Conservation (phyloP, 2,329 filamentous ascomycete species). For the Botryotinia globosa region DNA sequence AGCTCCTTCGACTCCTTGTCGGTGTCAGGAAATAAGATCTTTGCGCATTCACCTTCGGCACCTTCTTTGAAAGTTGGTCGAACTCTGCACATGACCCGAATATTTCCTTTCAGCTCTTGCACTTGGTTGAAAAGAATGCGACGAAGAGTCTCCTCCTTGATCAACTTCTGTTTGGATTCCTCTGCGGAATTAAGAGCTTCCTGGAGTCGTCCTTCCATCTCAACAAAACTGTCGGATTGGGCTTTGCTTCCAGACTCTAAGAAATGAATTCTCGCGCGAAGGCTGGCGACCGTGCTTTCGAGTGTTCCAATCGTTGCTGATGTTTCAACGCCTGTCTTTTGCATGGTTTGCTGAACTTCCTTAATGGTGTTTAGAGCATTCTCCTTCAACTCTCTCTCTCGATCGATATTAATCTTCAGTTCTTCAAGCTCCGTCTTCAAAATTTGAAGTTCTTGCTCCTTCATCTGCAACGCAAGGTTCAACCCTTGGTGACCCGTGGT, state of each 20-base stretch:
- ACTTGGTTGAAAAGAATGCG: conserved; percentile 96
- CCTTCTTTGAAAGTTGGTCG: conserved; percentile 63
- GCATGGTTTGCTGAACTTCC: conserved; percentile 41
- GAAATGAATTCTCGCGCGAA: conserved; percentile 81
- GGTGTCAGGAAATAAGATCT: conserved; percentile 74
- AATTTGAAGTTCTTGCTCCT: conserved; percentile 54
- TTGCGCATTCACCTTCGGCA: conserved; percentile 63
- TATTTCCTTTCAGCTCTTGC: conserved; percentile 96
- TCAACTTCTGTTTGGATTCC: conserved; percentile 73
- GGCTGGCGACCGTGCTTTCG: conserved; percentile 70
- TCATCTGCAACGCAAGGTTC: conserved; percentile 38
- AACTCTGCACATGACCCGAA: conserved; percentile 95
- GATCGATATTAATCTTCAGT: conserved; percentile 51
- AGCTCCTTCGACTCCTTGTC: conserved; percentile 86
- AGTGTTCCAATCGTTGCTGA: conserved; percentile 62
- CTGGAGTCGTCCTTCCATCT: conserved; percentile 75
- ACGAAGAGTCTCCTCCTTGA: conserved; percentile 85
- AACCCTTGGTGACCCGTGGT: conserved; percentile 45
- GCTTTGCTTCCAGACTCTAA: conserved; percentile 87
- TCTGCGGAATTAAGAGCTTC: conserved; percentile 70
- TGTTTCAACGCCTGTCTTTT: conserved; percentile 54
- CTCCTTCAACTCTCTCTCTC: conserved; percentile 54
- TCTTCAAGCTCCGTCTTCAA: conserved; percentile 47
- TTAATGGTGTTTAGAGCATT: conserved; percentile 48
- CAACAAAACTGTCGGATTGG: conserved; percentile 80